Evolutionary conservation across 2,329 filamentous ascomycete species (phyloP).

Genomic region (Cytospora piceae): DNA sequence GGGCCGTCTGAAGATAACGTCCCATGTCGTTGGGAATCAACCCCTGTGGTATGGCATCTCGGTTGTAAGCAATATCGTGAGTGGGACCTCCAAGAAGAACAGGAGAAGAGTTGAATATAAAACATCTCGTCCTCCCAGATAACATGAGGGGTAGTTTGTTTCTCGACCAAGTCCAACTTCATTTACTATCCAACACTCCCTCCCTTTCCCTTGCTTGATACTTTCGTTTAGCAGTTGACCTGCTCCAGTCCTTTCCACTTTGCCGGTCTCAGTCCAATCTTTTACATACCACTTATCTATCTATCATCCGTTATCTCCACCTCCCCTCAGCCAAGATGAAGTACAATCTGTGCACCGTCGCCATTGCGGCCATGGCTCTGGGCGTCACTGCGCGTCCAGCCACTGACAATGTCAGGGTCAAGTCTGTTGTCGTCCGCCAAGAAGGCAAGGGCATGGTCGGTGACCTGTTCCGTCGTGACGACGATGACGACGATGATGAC

Average conservation of each 20-base stretch:
- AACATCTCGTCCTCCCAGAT: background rate
- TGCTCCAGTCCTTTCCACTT: slow-evolving; percentile 17
- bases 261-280: background rate
- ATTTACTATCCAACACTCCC: slow-evolving; percentile 7
- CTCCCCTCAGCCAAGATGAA: slow-evolving; percentile 16
- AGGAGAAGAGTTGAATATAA: slow-evolving; percentile 3
- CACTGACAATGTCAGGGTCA: slow-evolving; percentile 5
- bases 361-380: slow-evolving; percentile 21
- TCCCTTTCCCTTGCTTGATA: slow-evolving; percentile 16
- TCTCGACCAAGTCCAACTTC: slow-evolving; percentile 10
- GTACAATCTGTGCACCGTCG: slow-evolving; percentile 17
- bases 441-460: slow-evolving; percentile 15
- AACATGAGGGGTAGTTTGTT: background rate
- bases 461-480: slow-evolving; percentile 13
- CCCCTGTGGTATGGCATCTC: background rate
- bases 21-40: slow-evolving; percentile 6
- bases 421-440: slow-evolving; percentile 9
- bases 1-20: slow-evolving; percentile 3
- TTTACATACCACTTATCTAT: background rate
- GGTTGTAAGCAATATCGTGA: background rate
- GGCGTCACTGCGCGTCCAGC: slow-evolving; percentile 16
- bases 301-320: background rate
- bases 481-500: slow-evolving; percentile 4
- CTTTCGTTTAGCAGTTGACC: slow-evolving; percentile 21
- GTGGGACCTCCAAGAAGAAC: background rate